phyloP scores from a whole-genome alignment of 2,329 filamentous ascomycete genomes.

The Calonectria honghensis region DNA sequence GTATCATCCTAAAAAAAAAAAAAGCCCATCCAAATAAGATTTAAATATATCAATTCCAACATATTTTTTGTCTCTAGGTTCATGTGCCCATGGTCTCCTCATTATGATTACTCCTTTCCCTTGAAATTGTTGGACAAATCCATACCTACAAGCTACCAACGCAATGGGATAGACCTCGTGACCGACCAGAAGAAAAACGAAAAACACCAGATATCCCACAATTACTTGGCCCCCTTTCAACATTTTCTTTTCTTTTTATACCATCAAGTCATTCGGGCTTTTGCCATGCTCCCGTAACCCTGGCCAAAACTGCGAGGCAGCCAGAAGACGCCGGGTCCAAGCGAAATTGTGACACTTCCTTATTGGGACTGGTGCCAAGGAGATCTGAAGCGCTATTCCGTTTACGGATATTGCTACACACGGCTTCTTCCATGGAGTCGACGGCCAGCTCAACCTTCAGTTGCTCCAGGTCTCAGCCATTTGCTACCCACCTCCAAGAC shows the following conservation, averaged over 20 bases:
- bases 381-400: not conserved
- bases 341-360: not conserved
- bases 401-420: not conserved
- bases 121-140: too few species aligned
- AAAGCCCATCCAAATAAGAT: too few species aligned
- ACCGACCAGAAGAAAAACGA: too few species aligned
- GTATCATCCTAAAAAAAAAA: too few species aligned
- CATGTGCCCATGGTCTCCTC: too few species aligned
- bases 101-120: too few species aligned
- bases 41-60: too few species aligned
- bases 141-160: too few species aligned
- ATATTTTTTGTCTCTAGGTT: too few species aligned
- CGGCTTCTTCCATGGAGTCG: not conserved
- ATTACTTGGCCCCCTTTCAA: not conserved
- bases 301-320: not conserved
- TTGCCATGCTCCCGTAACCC: not conserved
- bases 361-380: not conserved
- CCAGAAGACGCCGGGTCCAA: not conserved
- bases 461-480: not conserved
- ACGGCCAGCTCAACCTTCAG: not conserved
- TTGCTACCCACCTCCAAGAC: too few species aligned
- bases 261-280: not conserved
- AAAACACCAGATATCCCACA: not conserved
- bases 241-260: not conserved
- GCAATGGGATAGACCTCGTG: too few species aligned